Conservation (phyloP, 169 alveolate species). For the Cryptosporidium canis region DNA sequence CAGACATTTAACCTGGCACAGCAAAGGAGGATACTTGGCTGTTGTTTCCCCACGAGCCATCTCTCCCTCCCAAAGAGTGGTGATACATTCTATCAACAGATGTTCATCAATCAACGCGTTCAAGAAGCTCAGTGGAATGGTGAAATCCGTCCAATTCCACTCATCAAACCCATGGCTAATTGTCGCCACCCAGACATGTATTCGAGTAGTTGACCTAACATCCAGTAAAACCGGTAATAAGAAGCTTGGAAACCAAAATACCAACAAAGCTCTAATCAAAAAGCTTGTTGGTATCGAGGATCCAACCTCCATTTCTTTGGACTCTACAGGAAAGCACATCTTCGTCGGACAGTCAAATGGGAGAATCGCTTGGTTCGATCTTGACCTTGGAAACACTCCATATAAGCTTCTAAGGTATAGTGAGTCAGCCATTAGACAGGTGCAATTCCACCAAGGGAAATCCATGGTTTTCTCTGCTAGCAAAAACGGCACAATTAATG, state of each 20-base stretch:
- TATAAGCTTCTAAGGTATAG: conserved; percentile 86
- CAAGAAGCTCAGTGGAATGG: conserved; percentile 85
- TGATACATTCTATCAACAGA: conserved; percentile 85
- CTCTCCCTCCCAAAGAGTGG: conserved; percentile 80
- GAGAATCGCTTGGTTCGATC: conserved; percentile 88
- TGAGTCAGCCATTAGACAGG: conserved; percentile 83
- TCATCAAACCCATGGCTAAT: conserved; percentile 86
- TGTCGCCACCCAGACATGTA: conserved; percentile 85
- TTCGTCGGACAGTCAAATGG: conserved; percentile 88
- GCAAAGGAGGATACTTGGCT: conserved; percentile 88
- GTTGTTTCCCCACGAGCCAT: conserved; percentile 79
- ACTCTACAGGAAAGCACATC: conserved; percentile 87
- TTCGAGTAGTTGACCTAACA: conserved; percentile 83
- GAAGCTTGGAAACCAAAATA: conserved; percentile 28
- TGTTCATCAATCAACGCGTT: conserved; percentile 85
- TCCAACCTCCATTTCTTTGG: conserved; percentile 81
- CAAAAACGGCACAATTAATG: conserved; percentile 82
- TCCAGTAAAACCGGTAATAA: conserved; percentile 78
- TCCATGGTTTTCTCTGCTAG: conserved; percentile 85
- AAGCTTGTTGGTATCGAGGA: conserved; percentile 85
- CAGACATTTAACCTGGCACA: conserved; percentile 82
- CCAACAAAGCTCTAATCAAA: conserved; percentile 74
- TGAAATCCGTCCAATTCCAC: conserved; percentile 85
- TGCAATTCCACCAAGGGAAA: conserved; percentile 78
- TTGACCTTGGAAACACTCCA: conserved; percentile 86